Conservation (phyloP, 805 yeast genomes). For the Yamadazyma akitaensis region DNA sequence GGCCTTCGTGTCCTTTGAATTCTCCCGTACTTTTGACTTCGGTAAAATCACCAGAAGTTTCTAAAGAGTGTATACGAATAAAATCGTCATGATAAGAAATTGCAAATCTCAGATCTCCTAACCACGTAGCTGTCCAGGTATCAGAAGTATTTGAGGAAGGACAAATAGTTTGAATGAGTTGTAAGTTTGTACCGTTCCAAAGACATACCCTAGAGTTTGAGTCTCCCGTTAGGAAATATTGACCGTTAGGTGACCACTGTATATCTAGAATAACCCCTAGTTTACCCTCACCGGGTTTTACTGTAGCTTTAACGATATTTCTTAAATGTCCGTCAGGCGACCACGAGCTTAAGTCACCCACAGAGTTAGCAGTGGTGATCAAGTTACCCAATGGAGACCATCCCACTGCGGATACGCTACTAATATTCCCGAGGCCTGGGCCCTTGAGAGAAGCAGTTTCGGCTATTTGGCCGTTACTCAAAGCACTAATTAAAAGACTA, state of each 20-base stretch:
- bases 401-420: constrained; percentile 33
- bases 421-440: constrained; percentile 22
- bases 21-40: constrained; percentile 25
- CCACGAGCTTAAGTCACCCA: constrained; percentile 83
- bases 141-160: not conserved
- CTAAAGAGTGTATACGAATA: constrained; percentile 51
- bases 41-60: not conserved
- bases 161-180: constrained; percentile 29
- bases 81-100: constrained; percentile 58
- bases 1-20: constrained; percentile 59
- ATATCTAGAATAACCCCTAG: constrained; percentile 47
- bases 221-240: constrained; percentile 59
- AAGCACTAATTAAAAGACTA: constrained; percentile 42
- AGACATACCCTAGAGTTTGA: constrained; percentile 38
- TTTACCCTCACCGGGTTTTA: constrained; percentile 8
- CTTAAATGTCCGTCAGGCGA: constrained; percentile 62
- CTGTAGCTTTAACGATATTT: constrained; percentile 35
- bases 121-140: constrained; percentile 66
- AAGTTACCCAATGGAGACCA: constrained; percentile 70
- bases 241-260: constrained; percentile 59
- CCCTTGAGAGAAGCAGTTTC: constrained; percentile 30
- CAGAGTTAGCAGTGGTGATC: constrained; percentile 60
- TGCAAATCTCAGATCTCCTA: constrained; percentile 65
- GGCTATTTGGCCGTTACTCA: constrained; percentile 25
- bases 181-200: constrained; percentile 57